Evolutionary conservation across 129 eudicot genomes (phyloP).

Genomic region (Artemisia argyi): DNA sequence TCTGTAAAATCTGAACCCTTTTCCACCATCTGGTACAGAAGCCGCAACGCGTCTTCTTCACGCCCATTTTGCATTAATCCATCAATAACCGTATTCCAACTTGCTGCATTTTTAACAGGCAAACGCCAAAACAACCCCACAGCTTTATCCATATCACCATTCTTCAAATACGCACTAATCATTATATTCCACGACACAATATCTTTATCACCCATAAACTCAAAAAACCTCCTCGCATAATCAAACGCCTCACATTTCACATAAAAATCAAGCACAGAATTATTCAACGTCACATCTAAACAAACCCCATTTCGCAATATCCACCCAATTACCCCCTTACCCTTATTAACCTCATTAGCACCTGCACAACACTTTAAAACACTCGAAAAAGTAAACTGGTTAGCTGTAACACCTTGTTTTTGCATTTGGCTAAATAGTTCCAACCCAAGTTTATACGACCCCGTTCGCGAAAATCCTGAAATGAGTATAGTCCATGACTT

Average conservation of each 20-base stretch:
- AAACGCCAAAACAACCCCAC: conserved; percentile 46
- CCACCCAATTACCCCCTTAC: conserved; percentile 68
- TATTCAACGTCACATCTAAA: conserved; percentile 50
- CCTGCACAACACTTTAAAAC: conserved; percentile 65
- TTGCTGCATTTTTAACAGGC: conserved; percentile 58
- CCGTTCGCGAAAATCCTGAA: conserved; percentile 52
- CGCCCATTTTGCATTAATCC: conserved; percentile 54
- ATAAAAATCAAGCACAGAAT: conserved; percentile 66
- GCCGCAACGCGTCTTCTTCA: conserved; percentile 46
- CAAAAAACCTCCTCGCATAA: conserved; percentile 47
- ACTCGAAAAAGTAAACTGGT: conserved; percentile 68
- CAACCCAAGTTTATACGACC: conserved; percentile 42
- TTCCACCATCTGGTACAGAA: conserved; percentile 61
- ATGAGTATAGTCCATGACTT: conserved; percentile 77
- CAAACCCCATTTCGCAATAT: conserved; percentile 46
- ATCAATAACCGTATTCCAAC: conserved; percentile 84
- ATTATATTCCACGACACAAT: conserved; percentile 70
- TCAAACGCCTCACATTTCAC: conserved; percentile 53
- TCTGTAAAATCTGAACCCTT: conserved; percentile 34
- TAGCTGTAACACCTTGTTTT: conserved; percentile 46
- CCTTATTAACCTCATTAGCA: conserved; percentile 40
- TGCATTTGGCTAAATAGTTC: conserved; percentile 53
- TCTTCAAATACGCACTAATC: conserved; percentile 47
- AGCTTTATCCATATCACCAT: conserved; percentile 50
- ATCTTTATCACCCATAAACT: conserved; percentile 45